These are phyloP conservation scores for Solanum rostratum DNA, from an alignment of 257 asterid genomes.

Conservation along the genomic window DNA sequence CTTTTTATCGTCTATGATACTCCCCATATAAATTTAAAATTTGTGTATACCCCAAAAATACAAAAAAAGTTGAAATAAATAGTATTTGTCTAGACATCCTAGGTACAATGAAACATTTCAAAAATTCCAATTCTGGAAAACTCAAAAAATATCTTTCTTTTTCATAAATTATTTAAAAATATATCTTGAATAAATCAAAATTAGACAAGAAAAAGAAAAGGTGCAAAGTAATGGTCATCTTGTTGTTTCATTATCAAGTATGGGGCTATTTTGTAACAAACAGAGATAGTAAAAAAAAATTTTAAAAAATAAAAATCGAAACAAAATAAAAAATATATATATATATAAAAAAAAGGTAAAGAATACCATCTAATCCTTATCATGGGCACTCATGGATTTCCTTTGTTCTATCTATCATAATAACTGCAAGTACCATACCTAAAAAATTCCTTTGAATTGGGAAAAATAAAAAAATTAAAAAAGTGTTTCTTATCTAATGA, in stretches of 20 bases:
- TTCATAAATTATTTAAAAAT: background rate
- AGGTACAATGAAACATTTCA: background rate
- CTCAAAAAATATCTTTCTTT: background rate
- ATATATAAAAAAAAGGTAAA: background rate
- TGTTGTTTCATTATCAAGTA: background rate
- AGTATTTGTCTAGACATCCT: background rate
- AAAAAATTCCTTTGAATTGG: constrained; percentile 1
- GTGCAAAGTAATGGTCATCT: background rate
- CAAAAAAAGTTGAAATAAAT: background rate
- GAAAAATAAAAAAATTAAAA: background rate
- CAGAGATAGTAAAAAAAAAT: background rate
- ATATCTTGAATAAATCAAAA: background rate
- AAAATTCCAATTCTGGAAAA: background rate
- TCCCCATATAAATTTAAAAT: background rate
- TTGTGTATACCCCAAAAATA: background rate
- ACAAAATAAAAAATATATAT: background rate
- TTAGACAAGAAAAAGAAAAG: background rate
- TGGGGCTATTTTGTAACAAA: background rate
- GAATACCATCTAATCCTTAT: constrained; percentile 9
- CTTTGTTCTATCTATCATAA: background rate
- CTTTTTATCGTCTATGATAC: background rate
- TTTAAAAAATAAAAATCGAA: too few relatives aligned
- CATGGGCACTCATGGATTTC: constrained; percentile 26
- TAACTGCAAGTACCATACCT: constrained; percentile 5
- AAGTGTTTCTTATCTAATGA: constrained; percentile 47